Percentiles rank a stretch among this genome's conserved stretches.
Evolutionary conservation across 2,329 filamentous ascomycete genomes (phyloP).

Genomic region (Aspergillus candidus): DNA sequence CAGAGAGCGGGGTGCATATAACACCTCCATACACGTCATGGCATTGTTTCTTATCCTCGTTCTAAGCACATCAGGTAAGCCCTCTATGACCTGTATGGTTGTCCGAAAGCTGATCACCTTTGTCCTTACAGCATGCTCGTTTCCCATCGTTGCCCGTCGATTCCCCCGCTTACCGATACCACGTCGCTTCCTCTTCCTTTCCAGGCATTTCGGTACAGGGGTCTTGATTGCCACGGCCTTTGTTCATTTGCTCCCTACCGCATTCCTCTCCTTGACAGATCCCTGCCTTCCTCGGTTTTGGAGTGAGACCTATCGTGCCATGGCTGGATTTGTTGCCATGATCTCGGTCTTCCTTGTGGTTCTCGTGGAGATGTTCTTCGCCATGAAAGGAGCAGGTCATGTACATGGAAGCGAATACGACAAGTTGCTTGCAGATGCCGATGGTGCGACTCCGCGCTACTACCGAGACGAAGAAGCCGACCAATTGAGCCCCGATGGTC

Average conservation of each 20-base stretch:
- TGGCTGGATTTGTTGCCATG: conserved; percentile 79
- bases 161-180: conserved; percentile 57
- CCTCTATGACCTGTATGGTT: background rate
- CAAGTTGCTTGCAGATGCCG: conserved; percentile 31
- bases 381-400: conserved; percentile 59
- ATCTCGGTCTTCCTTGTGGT: conserved; percentile 75
- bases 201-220: conserved; percentile 54
- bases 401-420: conserved; percentile 52
- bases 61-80: conserved; percentile 42
- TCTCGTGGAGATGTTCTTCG: conserved; percentile 81
- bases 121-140: conserved; percentile 49
- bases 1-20: conserved; percentile 45
- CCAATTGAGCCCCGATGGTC: conserved; percentile 20
- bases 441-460: conserved; percentile 15
- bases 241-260: conserved; percentile 57
- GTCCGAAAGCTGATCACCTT: conserved; percentile 6
- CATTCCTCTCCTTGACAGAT: conserved; percentile 55
- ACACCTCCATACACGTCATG: conserved; percentile 61
- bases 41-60: conserved; percentile 61
- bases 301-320: conserved; percentile 69
- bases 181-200: conserved; percentile 53
- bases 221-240: conserved; percentile 54
- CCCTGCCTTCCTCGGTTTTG: conserved; percentile 70
- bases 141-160: conserved; percentile 54
- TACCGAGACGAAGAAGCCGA: conserved; percentile 14